phyloP scores from a whole-genome alignment of 495 filamentous ascomycete genomes.

The Melanomma pulvis-pyrius region DNA sequence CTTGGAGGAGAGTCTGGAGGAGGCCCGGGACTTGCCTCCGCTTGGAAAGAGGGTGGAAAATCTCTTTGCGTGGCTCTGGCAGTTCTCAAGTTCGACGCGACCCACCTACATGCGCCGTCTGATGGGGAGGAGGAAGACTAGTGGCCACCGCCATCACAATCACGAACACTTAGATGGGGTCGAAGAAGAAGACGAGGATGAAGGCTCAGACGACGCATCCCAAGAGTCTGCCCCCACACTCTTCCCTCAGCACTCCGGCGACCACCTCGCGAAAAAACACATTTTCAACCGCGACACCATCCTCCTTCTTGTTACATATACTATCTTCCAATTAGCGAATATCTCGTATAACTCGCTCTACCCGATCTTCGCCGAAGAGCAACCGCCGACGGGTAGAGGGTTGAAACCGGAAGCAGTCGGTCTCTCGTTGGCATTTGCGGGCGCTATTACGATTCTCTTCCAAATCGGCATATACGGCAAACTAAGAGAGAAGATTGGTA shows the following conservation, averaged over 20 bases:
- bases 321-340: constrained; percentile 87
- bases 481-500: constrained; percentile 79
- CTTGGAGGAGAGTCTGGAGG: constrained; percentile 86
- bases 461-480: constrained; percentile 81
- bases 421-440: constrained; percentile 81
- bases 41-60: constrained; percentile 59
- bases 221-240: constrained; percentile 44
- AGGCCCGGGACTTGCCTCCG: constrained; percentile 64
- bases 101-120: constrained; percentile 62
- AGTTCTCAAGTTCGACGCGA: constrained; percentile 63
- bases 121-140: constrained; percentile 15
- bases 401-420: constrained; percentile 82
- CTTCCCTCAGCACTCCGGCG: constrained; percentile 44
- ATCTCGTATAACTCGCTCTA: constrained; percentile 89
- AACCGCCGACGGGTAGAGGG: constrained; percentile 72
- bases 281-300: constrained; percentile 77
- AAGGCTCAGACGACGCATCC: constrained; percentile 41
- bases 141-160: constrained; percentile 2
- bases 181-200: constrained; percentile 46
- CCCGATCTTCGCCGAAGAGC: constrained; percentile 81
- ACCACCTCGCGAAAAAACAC: constrained; percentile 42
- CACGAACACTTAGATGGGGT: constrained; percentile 40
- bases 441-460: constrained; percentile 81
- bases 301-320: constrained; percentile 75
- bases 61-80: constrained; percentile 73